Base-by-base conservation (phyloP, 176 grass and related monocot genomes). In the Lolium multiflorum region DNA sequence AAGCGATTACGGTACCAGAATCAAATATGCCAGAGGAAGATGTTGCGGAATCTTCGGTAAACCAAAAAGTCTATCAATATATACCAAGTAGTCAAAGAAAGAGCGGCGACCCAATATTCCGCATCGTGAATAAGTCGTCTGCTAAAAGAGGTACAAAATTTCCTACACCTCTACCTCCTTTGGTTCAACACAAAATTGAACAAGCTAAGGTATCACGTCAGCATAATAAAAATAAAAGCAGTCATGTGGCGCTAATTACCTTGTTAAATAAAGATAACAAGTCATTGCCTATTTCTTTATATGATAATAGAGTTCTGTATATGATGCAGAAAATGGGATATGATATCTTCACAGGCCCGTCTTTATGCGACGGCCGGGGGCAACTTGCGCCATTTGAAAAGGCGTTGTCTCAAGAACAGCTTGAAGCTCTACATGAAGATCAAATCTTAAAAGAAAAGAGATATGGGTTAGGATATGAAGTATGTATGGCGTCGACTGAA, bases 1-100 rank as follows among this genome's bases (percentile, higher is more conserved):
- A 73, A 2, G 0, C 18, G 6, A 7, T 12, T 1, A 1, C 10
- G 0, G 0, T 9, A 18, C 7, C 1, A 6, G 13, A 71, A 11
- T 20, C 38, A 11, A 11, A 10, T 1, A 0, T 18, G 0, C 0
- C 4, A 8, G 8, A 21, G 31, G 31, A 35, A 0, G 16, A 2
- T 2, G 25, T 26, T 46, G 3, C 41, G 7, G 41, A 43, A 6
- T 43, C 41, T 43, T 43, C 41, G 7, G 58, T 31, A 17, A 17
- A 0, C 16, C 0, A 9, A 0, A 58, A 60, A 9, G 8, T 13
- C 11, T 73, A 83, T 1, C 81, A 48, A 9, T 83, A 73, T 13
- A 73, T 83, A 26, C 81, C 68, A 28, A 9, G 72, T 0, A 4
- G 11, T 0, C 59, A 55, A 41, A 77, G 83, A 1, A 77, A 67